Evolutionary conservation across 1,139 yeast species (phyloP).

Genomic region (Zygoascus hellenicus): DNA sequence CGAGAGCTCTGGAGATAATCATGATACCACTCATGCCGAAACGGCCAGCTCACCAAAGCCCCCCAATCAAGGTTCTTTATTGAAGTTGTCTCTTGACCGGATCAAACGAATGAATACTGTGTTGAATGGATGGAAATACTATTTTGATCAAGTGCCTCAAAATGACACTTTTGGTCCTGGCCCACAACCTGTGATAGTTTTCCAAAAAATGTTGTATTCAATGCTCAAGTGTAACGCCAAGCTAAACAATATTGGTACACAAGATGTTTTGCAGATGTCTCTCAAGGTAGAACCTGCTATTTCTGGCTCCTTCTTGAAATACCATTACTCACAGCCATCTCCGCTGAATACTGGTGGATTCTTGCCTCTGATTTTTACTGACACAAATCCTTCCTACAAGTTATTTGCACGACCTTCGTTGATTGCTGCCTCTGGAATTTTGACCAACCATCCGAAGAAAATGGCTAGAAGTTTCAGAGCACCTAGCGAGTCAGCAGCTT

Average conservation of each 20-base stretch:
- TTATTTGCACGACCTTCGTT: conserved; percentile 49
- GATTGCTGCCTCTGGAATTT: conserved; percentile 28
- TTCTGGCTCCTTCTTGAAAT: conserved; percentile 39
- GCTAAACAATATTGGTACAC: conserved; percentile 19
- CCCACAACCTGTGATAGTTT: conserved; percentile 29
- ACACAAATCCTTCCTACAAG: conserved; percentile 46
- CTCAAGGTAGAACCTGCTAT: conserved; percentile 42
- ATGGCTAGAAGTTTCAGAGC: background rate
- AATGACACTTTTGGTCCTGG: conserved; percentile 33
- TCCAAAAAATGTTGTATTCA: conserved; percentile 35
- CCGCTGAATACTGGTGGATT: conserved; percentile 53
- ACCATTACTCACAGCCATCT: conserved; percentile 41
- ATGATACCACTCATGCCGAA: background rate
- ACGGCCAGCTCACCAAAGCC: conserved; percentile 2
- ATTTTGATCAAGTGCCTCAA: conserved; percentile 40
- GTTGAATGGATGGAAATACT: conserved; percentile 76
- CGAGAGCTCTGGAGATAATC: background rate
- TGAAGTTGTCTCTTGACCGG: conserved; percentile 58
- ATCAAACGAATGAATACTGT: conserved; percentile 68
- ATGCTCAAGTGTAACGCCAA: conserved; percentile 32
- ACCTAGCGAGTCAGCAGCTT: background rate
- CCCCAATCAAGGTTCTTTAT: conserved; percentile 31
- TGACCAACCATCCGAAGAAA: background rate
- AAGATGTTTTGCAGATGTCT: conserved; percentile 38
- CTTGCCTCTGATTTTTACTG: conserved; percentile 56